These are phyloP conservation scores for Takakia lepidozioides DNA, from an alignment of 225 moss, liverwort and hornwort genomes.

Conservation along the genomic window DNA sequence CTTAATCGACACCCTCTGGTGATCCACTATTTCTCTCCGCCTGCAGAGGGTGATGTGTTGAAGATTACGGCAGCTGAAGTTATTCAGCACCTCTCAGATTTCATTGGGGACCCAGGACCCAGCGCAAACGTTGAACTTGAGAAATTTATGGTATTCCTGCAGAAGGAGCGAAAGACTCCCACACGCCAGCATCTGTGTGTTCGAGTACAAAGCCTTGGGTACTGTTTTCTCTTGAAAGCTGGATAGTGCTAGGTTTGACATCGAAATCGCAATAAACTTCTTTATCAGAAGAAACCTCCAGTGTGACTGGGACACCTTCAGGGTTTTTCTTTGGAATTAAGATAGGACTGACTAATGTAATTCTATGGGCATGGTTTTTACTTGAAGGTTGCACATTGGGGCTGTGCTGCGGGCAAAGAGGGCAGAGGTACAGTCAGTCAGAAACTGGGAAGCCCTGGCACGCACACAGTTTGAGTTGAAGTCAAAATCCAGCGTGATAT, in stretches of 20 bases:
- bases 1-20: constrained; percentile 70
- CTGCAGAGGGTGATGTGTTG: constrained; percentile 39
- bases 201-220: constrained; percentile 84
- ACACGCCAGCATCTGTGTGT: constrained; percentile 70
- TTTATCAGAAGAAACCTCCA: too few relatives aligned
- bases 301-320: too few relatives aligned
- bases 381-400: constrained; percentile 56
- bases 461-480: constrained; percentile 46
- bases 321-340: too few relatives aligned
- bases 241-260: too few relatives aligned
- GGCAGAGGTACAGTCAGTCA: constrained; percentile 58
- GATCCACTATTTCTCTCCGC: constrained; percentile 66
- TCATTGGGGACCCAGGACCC: constrained; percentile 32
- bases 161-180: constrained; percentile 42
- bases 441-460: constrained; percentile 58
- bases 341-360: too few relatives aligned
- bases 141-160: constrained; percentile 56
- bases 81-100: constrained; percentile 57
- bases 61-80: constrained; percentile 68
- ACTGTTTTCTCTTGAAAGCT: too few relatives aligned
- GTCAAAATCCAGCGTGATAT: constrained; percentile 42
- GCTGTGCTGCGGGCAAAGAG: constrained; percentile 59
- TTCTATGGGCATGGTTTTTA: background rate
- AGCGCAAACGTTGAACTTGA: constrained; percentile 55
- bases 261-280: too few relatives aligned